Percentiles rank a stretch among this genome's conserved stretches.
These are phyloP conservation scores for Centrapalus pauciflorus DNA, from an alignment of 129 eudicot genomes.

Conservation along the genomic window DNA sequence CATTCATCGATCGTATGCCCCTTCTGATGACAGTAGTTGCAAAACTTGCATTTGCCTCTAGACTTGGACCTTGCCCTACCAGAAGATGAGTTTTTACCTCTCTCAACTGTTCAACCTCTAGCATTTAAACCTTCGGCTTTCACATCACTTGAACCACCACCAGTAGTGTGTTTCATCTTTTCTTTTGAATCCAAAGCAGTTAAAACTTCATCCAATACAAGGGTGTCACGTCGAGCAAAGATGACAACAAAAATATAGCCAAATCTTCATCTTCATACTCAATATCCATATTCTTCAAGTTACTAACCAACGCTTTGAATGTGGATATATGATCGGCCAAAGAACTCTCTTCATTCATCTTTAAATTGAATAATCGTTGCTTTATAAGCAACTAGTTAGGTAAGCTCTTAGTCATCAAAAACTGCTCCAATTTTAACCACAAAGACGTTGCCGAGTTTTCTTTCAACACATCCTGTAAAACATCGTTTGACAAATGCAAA, in stretches of 20 bases:
- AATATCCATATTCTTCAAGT: not conserved
- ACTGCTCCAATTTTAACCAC: no score
- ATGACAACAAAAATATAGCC: not conserved
- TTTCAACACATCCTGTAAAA: no score
- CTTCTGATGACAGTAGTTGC: no score
- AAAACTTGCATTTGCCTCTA: no score
- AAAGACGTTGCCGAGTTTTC: no score
- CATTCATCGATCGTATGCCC: no score
- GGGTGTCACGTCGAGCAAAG: not conserved
- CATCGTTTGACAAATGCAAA: no score
- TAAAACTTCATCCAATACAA: not conserved
- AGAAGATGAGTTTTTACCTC: no score
- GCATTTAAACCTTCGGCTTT: not conserved
- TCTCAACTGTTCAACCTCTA: not conserved
- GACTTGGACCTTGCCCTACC: no score
- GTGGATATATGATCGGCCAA: not conserved
- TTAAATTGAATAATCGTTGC: not conserved
- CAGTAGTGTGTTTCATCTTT: not conserved
- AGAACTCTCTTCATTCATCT: not conserved
- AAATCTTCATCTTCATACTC: not conserved
- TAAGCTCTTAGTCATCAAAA: no score
- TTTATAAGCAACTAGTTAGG: not conserved
- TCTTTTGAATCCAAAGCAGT: not conserved
- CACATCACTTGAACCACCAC: not conserved
- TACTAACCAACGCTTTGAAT: not conserved